phyloP scores from a whole-genome alignment of 306 rosid species.

The Canavalia gladiata region DNA sequence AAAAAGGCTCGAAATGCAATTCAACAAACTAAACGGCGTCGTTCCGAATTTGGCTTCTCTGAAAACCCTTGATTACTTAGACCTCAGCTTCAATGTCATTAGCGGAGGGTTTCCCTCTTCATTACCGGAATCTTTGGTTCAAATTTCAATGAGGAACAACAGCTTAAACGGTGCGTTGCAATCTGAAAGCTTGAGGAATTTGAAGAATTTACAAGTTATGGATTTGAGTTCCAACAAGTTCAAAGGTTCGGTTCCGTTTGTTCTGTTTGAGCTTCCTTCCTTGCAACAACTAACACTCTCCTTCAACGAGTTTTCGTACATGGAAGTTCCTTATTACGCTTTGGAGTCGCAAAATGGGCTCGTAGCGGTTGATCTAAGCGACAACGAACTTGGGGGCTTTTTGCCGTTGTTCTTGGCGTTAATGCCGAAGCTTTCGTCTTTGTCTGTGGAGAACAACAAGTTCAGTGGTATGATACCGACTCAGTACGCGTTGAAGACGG shows the following conservation, averaged over 20 bases:
- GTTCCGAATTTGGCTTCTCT: slow-evolving; percentile 62
- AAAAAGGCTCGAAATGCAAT: slow-evolving; percentile 70
- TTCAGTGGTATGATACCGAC: slow-evolving; percentile 77
- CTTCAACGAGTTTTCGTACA: slow-evolving; percentile 64
- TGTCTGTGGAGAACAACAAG: slow-evolving; percentile 76
- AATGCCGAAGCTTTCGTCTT: slow-evolving; percentile 81
- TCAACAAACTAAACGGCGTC: slow-evolving; percentile 63
- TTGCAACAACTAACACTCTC: slow-evolving; percentile 79
- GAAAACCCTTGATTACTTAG: slow-evolving; percentile 59
- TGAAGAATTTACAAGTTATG: slow-evolving; percentile 62
- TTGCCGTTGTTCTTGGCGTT: slow-evolving; percentile 66
- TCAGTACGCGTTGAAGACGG: slow-evolving; percentile 75
- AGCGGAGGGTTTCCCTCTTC: slow-evolving; percentile 57
- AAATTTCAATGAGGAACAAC: slow-evolving; percentile 77
- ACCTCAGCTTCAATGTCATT: slow-evolving; percentile 64
- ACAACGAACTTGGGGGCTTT: slow-evolving; percentile 66
- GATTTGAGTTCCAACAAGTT: slow-evolving; percentile 76
- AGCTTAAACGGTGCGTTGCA: slow-evolving; percentile 53
- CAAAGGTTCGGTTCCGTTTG: slow-evolving; percentile 58
- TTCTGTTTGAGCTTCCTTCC: slow-evolving; percentile 69
- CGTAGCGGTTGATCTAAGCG: slow-evolving; percentile 78
- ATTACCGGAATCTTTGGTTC: slow-evolving; percentile 64
- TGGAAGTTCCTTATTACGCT: slow-evolving; percentile 49
- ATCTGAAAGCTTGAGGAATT: slow-evolving; percentile 44
- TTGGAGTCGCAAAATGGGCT: slow-evolving; percentile 49